Conservation (phyloP, 352 stramenopile species). For the Phytophthora europaea region DNA sequence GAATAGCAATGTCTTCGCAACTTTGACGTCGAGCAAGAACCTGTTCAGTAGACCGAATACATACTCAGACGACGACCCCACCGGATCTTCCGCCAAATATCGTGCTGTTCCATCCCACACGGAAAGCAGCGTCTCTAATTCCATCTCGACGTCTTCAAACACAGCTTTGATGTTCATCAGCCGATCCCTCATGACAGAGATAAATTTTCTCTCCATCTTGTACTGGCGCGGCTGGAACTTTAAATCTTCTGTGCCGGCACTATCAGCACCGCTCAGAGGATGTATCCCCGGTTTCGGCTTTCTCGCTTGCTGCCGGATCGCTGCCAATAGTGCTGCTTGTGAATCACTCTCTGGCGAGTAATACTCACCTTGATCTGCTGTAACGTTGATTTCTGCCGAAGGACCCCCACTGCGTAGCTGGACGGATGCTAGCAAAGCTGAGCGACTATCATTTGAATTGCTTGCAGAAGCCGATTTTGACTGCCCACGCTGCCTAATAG, state of each 20-base stretch:
- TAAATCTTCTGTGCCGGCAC: conserved; percentile 5
- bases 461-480: not conserved
- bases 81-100: conserved; percentile 76
- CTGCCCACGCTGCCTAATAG: conserved; percentile 24
- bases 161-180: conserved; percentile 61
- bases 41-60: conserved; percentile 74
- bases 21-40: conserved; percentile 83
- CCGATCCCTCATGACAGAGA: conserved; percentile 56
- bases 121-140: conserved; percentile 67
- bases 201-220: conserved; percentile 67
- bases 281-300: conserved; percentile 10
- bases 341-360: not conserved
- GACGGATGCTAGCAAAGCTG: conserved; percentile 26
- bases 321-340: conserved; percentile 43
- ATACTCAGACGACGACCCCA: conserved; percentile 74
- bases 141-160: conserved; percentile 73
- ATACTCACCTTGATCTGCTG: not conserved
- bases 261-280: not conserved
- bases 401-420: not conserved
- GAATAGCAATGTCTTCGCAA: conserved; percentile 69
- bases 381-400: not conserved
- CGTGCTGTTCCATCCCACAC: conserved; percentile 71
- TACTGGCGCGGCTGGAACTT: conserved; percentile 61
- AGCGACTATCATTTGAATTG: conserved; percentile 1
- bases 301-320: conserved; percentile 32